Percentiles rank a stretch among this genome's conserved stretches.
Conservation (phyloP, 2,329 filamentous ascomycete genomes). For the Eurotiales sp. region DNA sequence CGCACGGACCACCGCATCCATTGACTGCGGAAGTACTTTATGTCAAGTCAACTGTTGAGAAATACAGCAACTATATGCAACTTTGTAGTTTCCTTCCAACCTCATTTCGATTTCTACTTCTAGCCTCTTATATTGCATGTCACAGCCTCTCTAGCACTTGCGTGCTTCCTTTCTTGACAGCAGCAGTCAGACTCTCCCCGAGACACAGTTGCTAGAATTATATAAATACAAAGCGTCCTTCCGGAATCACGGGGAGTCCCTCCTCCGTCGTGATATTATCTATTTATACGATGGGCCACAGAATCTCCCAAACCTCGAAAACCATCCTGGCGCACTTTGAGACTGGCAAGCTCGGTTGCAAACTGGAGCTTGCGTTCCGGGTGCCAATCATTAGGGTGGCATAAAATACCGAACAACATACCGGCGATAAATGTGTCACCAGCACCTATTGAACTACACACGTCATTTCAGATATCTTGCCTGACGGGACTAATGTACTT, state of each 20-base stretch:
- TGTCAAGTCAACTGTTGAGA: not conserved
- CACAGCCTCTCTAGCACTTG: not conserved
- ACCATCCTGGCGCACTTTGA: slow-evolving; percentile 65
- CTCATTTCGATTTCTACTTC: no score
- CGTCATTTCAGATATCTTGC: slow-evolving; percentile 15
- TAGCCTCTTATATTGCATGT: not conserved
- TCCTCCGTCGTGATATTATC: no score
- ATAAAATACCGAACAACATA: slow-evolving; percentile 60
- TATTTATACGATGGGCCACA: slow-evolving; percentile 1
- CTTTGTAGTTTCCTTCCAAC: no score
- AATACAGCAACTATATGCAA: no score
- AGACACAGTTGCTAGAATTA: no score
- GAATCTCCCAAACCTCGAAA: slow-evolving; percentile 51
- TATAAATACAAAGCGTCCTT: no score
- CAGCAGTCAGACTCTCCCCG: no score
- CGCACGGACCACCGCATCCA: not conserved
- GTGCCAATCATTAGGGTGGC: slow-evolving; percentile 49
- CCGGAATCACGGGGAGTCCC: no score
- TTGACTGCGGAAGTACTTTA: not conserved
- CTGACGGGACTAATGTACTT: slow-evolving; percentile 34
- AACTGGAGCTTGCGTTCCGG: slow-evolving; percentile 52
- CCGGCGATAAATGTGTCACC: slow-evolving; percentile 74
- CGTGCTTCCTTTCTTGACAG: not conserved
- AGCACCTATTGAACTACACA: slow-evolving; percentile 62
- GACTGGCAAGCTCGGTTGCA: slow-evolving; percentile 63